Conservation (phyloP, 495 filamentous ascomycete genomes). For the Pseudoneurospora amorphoporcata region DNA sequence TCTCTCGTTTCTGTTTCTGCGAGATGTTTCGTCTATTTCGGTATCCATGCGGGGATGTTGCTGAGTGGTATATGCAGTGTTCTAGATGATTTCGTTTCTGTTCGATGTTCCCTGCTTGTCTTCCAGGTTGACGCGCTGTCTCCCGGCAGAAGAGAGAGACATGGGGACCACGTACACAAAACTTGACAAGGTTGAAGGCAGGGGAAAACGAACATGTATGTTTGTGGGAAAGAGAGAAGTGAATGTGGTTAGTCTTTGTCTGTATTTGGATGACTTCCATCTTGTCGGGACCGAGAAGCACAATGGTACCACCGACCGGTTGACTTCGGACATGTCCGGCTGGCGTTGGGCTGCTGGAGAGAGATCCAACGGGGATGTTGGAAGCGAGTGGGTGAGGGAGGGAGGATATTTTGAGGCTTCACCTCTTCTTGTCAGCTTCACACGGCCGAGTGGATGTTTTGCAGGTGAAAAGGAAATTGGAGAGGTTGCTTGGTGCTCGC, state of each 20-base stretch:
- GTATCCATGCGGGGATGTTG: neutral
- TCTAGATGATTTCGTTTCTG: neutral
- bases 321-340: neutral
- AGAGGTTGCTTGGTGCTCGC: neutral
- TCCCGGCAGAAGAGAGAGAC: neutral
- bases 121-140: neutral
- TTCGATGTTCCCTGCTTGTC: neutral
- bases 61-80: neutral
- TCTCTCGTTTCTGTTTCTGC: neutral
- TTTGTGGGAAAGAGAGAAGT: neutral
- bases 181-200: neutral
- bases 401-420: neutral
- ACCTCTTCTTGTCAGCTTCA: neutral
- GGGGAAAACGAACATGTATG: neutral
- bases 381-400: neutral
- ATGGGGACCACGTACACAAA: neutral
- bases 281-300: neutral
- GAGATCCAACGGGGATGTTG: neutral
- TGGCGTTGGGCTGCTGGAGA: neutral
- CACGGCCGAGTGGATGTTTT: neutral
- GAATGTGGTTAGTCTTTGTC: no score
- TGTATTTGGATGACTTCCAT: no score
- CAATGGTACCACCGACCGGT: neutral
- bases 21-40: neutral
- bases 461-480: neutral